Conservation (phyloP, 306 rosid genomes). For the Mimosa pudica region DNA sequence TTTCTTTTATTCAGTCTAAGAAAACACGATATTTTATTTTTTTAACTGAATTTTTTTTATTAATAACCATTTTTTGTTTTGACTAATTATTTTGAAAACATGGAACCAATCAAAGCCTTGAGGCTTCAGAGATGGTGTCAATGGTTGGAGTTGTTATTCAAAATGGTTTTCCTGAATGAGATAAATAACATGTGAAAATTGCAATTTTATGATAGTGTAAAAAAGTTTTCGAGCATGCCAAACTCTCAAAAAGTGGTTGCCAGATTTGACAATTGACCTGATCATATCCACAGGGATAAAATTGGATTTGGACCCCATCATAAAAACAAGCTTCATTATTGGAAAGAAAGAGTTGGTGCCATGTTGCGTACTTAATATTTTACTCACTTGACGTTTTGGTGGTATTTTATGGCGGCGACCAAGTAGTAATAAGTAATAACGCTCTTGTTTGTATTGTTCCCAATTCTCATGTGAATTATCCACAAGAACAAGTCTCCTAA, state of each 20-base stretch:
- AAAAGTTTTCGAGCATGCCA: background rate
- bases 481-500: background rate
- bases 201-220: background rate
- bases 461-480: background rate
- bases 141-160: background rate
- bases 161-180: background rate
- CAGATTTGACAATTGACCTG: constrained; percentile 44
- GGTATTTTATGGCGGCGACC: background rate
- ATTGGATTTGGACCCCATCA: background rate
- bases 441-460: background rate
- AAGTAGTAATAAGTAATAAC: background rate
- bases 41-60: too few relatives aligned
- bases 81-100: too few relatives aligned
- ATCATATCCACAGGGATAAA: background rate
- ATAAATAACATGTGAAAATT: background rate
- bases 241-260: constrained; percentile 33
- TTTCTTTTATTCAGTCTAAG: too few relatives aligned
- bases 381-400: background rate
- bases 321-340: too few relatives aligned
- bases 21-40: too few relatives aligned
- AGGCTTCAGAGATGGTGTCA: too few relatives aligned
- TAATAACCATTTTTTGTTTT: too few relatives aligned
- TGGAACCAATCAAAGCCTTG: too few relatives aligned
- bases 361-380: too few relatives aligned
- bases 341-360: background rate